Percentiles rank a stretch among this genome's conserved stretches.
Evolutionary conservation across 768 basidiomycete species (phyloP).

Genomic region (Suillus brevipes): DNA sequence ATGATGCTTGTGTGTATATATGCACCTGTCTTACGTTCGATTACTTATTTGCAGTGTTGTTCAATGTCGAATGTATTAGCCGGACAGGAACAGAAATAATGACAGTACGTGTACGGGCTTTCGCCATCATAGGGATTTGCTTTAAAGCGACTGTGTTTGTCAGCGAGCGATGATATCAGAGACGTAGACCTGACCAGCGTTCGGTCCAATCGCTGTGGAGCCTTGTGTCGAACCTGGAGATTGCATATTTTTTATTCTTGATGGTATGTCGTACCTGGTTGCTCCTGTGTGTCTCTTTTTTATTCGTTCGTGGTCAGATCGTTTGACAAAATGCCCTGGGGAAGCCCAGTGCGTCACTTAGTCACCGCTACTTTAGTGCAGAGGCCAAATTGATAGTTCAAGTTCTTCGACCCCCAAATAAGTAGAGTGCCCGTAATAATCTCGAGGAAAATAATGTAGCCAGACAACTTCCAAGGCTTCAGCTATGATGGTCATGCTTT

Average conservation of each 20-base stretch:
- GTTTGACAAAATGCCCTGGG: conserved; percentile 73
- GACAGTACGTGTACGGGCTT: conserved; percentile 46
- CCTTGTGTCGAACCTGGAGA: conserved; percentile 73
- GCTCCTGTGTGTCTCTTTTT: background rate
- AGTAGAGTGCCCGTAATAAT: too few relatives aligned
- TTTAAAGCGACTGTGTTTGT: background rate
- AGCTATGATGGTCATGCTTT: background rate
- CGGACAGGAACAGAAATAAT: conserved; percentile 85
- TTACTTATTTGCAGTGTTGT: conserved; percentile 43
- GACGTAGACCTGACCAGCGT: conserved; percentile 63
- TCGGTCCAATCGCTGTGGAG: conserved; percentile 73
- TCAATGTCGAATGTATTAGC: conserved; percentile 74
- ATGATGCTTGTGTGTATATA: background rate
- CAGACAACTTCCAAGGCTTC: too few relatives aligned
- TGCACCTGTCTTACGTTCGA: background rate
- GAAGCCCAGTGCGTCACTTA: too few relatives aligned
- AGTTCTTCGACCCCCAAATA: too few relatives aligned
- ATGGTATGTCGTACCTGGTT: conserved; percentile 40
- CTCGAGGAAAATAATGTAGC: too few relatives aligned
- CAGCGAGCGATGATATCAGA: conserved; percentile 67
- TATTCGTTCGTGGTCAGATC: conserved; percentile 45
- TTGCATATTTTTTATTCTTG: conserved; percentile 78
- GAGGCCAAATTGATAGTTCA: too few relatives aligned
- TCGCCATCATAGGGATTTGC: background rate
- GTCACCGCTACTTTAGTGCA: too few relatives aligned